Conservation (phyloP, 768 basidiomycete genomes). For the Rhodosporidiobolus sp. region DNA sequence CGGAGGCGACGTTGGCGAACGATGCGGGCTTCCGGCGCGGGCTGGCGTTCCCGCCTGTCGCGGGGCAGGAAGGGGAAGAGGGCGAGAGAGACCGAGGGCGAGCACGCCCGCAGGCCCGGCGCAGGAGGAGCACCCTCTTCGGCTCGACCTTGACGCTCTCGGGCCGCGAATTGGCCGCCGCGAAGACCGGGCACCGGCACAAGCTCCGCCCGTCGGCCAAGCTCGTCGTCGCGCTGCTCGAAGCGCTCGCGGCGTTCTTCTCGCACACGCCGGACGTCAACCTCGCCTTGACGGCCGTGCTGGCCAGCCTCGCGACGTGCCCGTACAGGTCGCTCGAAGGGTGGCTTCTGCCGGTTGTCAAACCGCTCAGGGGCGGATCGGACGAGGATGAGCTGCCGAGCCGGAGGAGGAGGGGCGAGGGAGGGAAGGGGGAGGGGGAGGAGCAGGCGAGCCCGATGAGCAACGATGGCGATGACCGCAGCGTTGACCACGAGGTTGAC, state of each 20-base stretch:
- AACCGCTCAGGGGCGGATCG: background rate
- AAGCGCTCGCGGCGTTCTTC: constrained; percentile 73
- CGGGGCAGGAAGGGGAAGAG: background rate
- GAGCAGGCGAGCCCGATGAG: constrained; percentile 40
- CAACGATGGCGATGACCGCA: constrained; percentile 72
- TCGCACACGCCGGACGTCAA: constrained; percentile 81
- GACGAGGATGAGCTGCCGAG: no score
- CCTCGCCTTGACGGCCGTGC: constrained; percentile 76
- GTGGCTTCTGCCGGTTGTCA: constrained; percentile 68
- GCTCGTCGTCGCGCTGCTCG: constrained; percentile 66
- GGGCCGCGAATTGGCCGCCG: constrained; percentile 12
- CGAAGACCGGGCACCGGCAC: constrained; percentile 51
- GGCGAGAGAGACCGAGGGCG: constrained; percentile 2
- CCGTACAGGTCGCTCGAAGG: constrained; percentile 80
- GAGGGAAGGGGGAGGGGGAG: no score
- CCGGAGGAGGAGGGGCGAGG: no score
- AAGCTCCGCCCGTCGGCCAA: constrained; percentile 74
- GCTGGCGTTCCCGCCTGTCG: constrained; percentile 15
- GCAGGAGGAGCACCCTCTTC: constrained; percentile 26
- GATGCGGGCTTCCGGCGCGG: constrained; percentile 39
- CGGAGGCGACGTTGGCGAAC: constrained; percentile 30
- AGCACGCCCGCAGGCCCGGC: background rate
- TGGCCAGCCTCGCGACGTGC: constrained; percentile 76
- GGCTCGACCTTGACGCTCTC: constrained; percentile 5
- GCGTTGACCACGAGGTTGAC: constrained; percentile 71